Base-by-base conservation (phyloP, 139 green algal species). In the Picochlorum sp. region DNA sequence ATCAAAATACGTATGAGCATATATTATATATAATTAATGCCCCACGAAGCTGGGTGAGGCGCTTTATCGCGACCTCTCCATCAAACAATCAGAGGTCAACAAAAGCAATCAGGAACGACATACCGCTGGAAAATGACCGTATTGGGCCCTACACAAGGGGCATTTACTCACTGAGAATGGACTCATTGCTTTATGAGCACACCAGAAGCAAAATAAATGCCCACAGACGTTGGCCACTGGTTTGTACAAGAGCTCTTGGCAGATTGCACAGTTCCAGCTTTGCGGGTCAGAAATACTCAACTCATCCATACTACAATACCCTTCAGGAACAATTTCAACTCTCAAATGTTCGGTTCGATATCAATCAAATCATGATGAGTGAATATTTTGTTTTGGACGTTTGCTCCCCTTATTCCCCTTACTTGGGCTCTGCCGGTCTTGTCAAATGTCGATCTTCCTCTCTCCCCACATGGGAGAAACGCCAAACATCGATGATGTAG, bases 181-280 rank as follows among this genome's bases (percentile, higher is more conserved):
- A 10, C 24, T 58, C 75, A 82, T 82, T 10, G 72, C 62, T 32
- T 65, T 37, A 52, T 69, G 73, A 26, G 85, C 54, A 74, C 82
- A 92, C 64, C 84, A 81, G 72, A 81, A 87, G 68, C 87, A 94
- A 73, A 90, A 93, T 18, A 82, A 63, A 56, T 94, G 87, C 3
- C 81, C 82, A 61, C 87, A 94, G 6, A 47, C 8, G 10, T 74
- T 85, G 50, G 85, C 75, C 14, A 88, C 82, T 0, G 86, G 86
- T 63, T 86, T 89, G 66, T 86, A 85, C n/a, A 90, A 67, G 18
- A 82, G 67, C 46, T 93, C 84, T 59, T 87, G 52, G 68, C 87
- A 94, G 28, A 90, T 85, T 11, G 86, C 80, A 68, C 87, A 94
- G 34, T 83, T 66, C 66, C 78, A 90, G 9, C 44, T 26, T 32